phyloP scores from a whole-genome alignment of 495 filamentous ascomycete species.

The Tetracladium setigerum region DNA sequence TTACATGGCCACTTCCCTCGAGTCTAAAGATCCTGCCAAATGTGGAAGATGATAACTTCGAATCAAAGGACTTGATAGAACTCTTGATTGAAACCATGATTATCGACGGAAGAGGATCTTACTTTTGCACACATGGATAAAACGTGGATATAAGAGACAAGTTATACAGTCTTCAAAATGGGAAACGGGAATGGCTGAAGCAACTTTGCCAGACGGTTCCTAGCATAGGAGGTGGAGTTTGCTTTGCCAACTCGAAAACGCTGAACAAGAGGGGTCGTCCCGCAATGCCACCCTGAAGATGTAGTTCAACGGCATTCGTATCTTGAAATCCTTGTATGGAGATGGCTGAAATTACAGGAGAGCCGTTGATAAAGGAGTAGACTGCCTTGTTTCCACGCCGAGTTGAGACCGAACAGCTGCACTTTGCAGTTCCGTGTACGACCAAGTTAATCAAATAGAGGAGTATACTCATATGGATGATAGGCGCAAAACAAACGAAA shows the following conservation, averaged over 20 bases:
- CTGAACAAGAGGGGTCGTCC: background rate
- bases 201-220: background rate
- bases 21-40: conserved; percentile 67
- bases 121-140: conserved; percentile 14
- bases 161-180: conserved; percentile 10
- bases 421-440: background rate
- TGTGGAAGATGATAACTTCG: conserved; percentile 33
- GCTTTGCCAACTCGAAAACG: too few species aligned
- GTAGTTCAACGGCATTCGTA: background rate
- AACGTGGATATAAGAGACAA: conserved; percentile 13
- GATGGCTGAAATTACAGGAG: background rate
- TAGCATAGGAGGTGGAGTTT: background rate
- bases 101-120: background rate
- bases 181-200: background rate
- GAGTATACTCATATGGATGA: background rate
- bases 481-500: too few species aligned
- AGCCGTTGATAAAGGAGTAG: too few species aligned
- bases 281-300: background rate
- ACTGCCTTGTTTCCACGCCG: background rate
- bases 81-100: conserved; percentile 11
- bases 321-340: background rate
- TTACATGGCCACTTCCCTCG: conserved; percentile 60
- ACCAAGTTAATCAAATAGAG: too few species aligned
- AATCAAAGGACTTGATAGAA: conserved; percentile 21
- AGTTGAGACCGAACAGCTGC: conserved; percentile 11